Conservation (phyloP, 805 yeast genomes). For the Alloascoidea hylecoeti region DNA sequence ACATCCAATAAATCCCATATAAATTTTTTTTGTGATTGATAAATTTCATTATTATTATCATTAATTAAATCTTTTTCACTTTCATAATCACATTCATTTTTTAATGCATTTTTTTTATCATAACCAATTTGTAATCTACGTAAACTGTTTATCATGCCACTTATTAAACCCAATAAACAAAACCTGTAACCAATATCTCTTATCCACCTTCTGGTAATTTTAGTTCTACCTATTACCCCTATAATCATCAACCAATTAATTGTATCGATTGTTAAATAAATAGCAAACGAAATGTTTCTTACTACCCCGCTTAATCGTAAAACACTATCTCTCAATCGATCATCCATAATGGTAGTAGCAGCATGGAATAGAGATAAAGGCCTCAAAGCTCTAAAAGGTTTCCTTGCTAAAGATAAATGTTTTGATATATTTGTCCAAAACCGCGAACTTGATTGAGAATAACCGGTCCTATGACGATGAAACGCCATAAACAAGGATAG, state of each 20-base stretch:
- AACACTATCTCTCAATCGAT: conserved; percentile 53
- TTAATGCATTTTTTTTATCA: conserved; percentile 19
- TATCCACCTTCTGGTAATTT: conserved; percentile 30
- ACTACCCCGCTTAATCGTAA: conserved; percentile 25
- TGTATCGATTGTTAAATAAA: conserved; percentile 20
- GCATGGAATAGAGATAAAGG: conserved; percentile 57
- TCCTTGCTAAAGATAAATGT: conserved; percentile 60
- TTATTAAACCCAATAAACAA: conserved; percentile 64
- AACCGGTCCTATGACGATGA: conserved; percentile 44
- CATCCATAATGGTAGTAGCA: conserved; percentile 54
- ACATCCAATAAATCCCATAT: conserved; percentile 68
- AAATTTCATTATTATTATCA: conserved; percentile 27
- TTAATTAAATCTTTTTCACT: conserved; percentile 21
- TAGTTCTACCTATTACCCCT: conserved; percentile 13
- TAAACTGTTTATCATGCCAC: conserved; percentile 45
- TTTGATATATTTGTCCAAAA: conserved; percentile 41
- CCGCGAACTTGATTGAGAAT: conserved; percentile 27
- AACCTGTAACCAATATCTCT: conserved; percentile 47
- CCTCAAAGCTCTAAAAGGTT: conserved; percentile 72
- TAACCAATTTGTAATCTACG: conserved; percentile 35
- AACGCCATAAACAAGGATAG: conserved; percentile 59
- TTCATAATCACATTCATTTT: conserved; percentile 24
- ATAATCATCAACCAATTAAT: conserved; percentile 15
- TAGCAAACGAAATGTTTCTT: conserved; percentile 19
- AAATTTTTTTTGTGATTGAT: conserved; percentile 42